A percentile compares a stretch with the other conserved stretches of the same genome.
These are phyloP conservation scores for Globisporangium recalcitrans DNA, from an alignment of 352 stramenopile genomes.

Conservation along the genomic window DNA sequence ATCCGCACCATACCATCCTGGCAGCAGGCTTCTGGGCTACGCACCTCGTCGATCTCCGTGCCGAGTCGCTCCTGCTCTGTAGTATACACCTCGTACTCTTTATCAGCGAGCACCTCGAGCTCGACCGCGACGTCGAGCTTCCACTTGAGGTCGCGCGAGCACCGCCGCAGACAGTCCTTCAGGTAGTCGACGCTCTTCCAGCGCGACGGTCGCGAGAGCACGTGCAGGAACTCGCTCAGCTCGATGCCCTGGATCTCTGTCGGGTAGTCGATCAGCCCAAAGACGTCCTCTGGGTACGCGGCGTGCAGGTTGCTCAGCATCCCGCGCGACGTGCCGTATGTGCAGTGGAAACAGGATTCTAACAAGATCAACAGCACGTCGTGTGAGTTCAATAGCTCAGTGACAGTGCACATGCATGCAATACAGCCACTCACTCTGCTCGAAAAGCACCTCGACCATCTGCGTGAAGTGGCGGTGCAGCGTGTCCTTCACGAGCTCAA, in stretches of 20 bases:
- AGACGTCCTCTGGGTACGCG: conserved; percentile 50
- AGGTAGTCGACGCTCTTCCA: conserved; percentile 83
- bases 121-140: conserved; percentile 66
- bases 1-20: background rate
- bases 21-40: background rate
- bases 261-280: conserved; percentile 75
- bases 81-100: conserved; percentile 47
- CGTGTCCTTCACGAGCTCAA: conserved; percentile 41
- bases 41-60: conserved; percentile 72
- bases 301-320: conserved; percentile 47
- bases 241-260: conserved; percentile 47
- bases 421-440: conserved; percentile 40
- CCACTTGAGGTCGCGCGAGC: conserved; percentile 76
- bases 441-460: conserved; percentile 60
- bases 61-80: conserved; percentile 44
- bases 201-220: conserved; percentile 48
- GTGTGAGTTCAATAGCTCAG: background rate
- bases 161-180: conserved; percentile 66
- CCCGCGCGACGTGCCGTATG: conserved; percentile 45
- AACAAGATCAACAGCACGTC: background rate
- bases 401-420: background rate
- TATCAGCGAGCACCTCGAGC: conserved; percentile 62
- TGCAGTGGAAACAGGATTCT: conserved; percentile 68
- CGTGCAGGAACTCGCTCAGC: conserved; percentile 59
- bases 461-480: conserved; percentile 52